Base-by-base conservation (phyloP, 1,284 basidiomycete species). In the Ustilago cynodontis region DNA sequence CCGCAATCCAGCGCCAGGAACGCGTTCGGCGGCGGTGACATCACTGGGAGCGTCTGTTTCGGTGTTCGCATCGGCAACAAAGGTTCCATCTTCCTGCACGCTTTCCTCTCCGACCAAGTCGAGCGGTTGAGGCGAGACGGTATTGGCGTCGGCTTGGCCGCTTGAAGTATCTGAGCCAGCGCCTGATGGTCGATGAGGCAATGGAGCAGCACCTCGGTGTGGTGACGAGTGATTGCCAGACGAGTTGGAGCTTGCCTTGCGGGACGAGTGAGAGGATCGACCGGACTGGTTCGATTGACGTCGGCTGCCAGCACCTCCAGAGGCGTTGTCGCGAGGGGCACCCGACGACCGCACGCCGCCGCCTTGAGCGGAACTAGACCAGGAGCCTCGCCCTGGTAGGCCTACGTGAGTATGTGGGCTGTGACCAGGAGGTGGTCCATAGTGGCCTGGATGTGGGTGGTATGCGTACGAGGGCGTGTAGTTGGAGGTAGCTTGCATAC, bases 1-100 rank as follows among this genome's bases (percentile, higher is more conserved):
- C 53, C 75, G 63, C 22, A 74, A 41, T 7, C 75, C 71, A 20
- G 61, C 58, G 26, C 75, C 75, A 2, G 75, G 71, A 14, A 74
- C 62, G n/a, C 65, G 71, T 26, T 68, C 71, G 37, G 54, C 52
- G 20, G 16, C 59, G 2, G 49, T 57, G 1, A 63, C 45, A 22
- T 73, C 60, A 53, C 26, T 24, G 14, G 54, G 29, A 1, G 50
- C 68, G 29, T 60, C 60, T 1, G 22, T 47, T 24, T 60, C 60
- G 10, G 49, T 7, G 24, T 64, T 50, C 3, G 26, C 41, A 14
- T 60, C 70, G 3, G 53, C 53, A 2, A 57, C 60, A 13, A 57
- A 49, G 13, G 57, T 41, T 16, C 60, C 22, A 2, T 29, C 64
- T 57, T 14, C 50, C 54, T 1, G 22, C 16, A 3, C 60, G 13